These are phyloP conservation scores for Fusarium duplospermum DNA, from an alignment of 2,329 filamentous ascomycete species.

Conservation along the genomic window DNA sequence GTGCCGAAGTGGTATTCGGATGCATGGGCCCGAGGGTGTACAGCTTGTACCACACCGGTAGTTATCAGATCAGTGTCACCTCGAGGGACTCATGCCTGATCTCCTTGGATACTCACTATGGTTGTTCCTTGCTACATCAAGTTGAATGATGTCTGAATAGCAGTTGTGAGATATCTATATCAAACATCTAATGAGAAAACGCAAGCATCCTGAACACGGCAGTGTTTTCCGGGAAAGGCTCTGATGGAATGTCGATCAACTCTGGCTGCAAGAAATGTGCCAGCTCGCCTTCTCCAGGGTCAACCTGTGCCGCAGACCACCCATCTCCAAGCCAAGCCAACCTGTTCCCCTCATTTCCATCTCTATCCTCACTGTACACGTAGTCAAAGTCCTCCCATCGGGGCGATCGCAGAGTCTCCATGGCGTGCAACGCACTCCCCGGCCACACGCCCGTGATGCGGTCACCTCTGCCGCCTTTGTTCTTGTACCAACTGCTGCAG, in stretches of 20 bases:
- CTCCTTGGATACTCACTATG: neutral
- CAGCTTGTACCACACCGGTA: neutral
- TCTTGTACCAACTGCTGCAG: neutral
- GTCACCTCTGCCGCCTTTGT: neutral
- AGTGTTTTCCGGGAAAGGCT: constrained; percentile 4
- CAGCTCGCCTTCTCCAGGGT: neutral
- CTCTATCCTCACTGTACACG: neutral
- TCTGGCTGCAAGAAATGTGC: constrained; percentile 11
- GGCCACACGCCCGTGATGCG: neutral
- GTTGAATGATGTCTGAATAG: neutral
- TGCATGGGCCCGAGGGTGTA: neutral
- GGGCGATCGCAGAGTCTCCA: neutral
- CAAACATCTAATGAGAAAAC: neutral
- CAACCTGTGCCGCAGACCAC: constrained; percentile 10
- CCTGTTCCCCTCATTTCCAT: neutral
- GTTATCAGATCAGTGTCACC: neutral
- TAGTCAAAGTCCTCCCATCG: neutral
- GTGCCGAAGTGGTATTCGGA: neutral
- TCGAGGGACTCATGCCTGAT: neutral
- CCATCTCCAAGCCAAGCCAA: neutral
- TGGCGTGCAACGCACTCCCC: neutral
- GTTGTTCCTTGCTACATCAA: neutral
- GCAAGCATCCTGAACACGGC: neutral
- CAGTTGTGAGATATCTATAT: neutral
- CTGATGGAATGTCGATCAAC: constrained; percentile 10